Base-by-base conservation (phyloP, 2,329 filamentous ascomycete genomes). In the Emergomyces orientalis region DNA sequence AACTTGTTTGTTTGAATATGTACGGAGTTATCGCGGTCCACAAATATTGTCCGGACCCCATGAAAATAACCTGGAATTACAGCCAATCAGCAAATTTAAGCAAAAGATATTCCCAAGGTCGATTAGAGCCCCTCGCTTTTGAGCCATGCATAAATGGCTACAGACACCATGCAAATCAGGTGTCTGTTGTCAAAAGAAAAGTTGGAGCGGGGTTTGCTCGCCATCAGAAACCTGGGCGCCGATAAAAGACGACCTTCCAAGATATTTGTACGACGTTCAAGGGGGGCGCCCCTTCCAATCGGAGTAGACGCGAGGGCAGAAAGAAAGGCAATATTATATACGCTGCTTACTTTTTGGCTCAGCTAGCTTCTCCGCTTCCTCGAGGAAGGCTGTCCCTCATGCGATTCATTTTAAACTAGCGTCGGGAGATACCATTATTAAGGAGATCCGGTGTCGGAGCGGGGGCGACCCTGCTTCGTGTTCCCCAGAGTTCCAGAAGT, bases 401-500 rank as follows among this genome's bases (percentile, higher is more conserved):
- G 45, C 22, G 45, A 32, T 13, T 56, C 52, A 37, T 56, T 56
- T 19, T 54, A 4, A 2, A 56, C 30, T 37, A 34, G 52, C 22
- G 52, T 22, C 17, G n/a, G 52, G 13, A 22, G 52, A n/a, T 34
- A 34, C 30, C 30, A 37, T 37, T 17, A 34, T 22, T 8, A 49
- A 27, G 6, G 30, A 37, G 52, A 34, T 56, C 52, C 32, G 27
- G 25, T 22, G 52, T n/a, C 52, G 22, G 22, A 49, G 45, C 22
- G 52, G 52, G 52, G 52, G 34, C 17, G 30, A 56, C 34, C 30
- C 30, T 56, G n/a, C 11, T 37, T 34, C 52, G 30, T 56, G 30
- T 37, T 56, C 30, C 32, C 17, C 19, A 55, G 30, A 37, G 17
- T 56, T 56, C 52, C 52, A 56, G 52, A 55, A 55, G n/a, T 54